Base-by-base conservation (phyloP, 2,329 filamentous ascomycete species). In the Arthrobotrys iridis region DNA sequence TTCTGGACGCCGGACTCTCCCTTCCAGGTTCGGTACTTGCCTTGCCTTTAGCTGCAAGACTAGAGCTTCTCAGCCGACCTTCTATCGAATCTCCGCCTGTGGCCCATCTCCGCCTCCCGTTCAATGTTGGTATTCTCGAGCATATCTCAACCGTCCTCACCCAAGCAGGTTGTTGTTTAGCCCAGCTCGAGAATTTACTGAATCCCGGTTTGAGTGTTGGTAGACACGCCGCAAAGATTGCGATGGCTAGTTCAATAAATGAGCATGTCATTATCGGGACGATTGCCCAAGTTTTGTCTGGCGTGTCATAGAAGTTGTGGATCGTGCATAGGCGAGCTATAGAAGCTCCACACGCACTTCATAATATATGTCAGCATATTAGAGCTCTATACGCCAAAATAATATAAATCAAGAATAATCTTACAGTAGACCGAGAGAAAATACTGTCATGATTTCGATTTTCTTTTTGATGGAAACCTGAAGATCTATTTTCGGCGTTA, bases 241-340 rank as follows among this genome's bases (percentile, higher is more conserved):
- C 68, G 0, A 73, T 33, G 0, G 52, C 37, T 1, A 66, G 24
- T 40, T 73, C 68, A 13, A 73, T 41, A 33, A 73, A 60, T 1
- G 68, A 73, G 20, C 68, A 73, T 11, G 48, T 73, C 52, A 73
- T 48, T 3, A 73, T 73, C n/a, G 68, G 68, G 11, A 73, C 68
- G 3, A 66, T 55, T 6, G 68, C 68, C 68, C 68, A 73, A 3
- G 68, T 73, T 52, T 73, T 73, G 18, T 73, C 68, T 13, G 50
- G 15, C 0, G 43, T 43, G 0, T 33, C 62, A 33, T 73, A 73
- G n/a, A 73, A 73, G 22, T 35, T 35, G 30, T 66, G 20, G 11
- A 73, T 73, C 13, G 68, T 73, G 18, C 15, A 64, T 26, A 73
- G 24, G 20, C 68, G 50, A 4, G 60, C 68, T 24, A 73, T 73